Evolutionary conservation across 139 green algal genomes (phyloP).

Genomic region (Yamagishiella unicocca): DNA sequence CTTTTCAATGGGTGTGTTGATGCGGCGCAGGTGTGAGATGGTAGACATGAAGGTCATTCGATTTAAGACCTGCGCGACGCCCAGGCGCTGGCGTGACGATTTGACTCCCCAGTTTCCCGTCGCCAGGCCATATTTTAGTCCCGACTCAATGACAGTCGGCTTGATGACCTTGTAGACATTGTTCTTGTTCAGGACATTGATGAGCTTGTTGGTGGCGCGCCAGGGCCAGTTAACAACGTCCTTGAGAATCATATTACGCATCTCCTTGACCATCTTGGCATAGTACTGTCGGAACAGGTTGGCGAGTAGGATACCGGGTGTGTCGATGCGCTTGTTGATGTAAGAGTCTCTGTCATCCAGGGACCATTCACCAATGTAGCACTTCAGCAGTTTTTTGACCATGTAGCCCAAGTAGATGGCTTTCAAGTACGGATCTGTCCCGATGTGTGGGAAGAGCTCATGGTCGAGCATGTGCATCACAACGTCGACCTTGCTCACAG

Average conservation of each 20-base stretch:
- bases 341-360: slow-evolving; percentile 75
- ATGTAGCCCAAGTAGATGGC: slow-evolving; percentile 49
- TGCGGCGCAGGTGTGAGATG: slow-evolving; percentile 70
- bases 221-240: background rate
- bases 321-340: slow-evolving; percentile 76
- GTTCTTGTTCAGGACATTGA: slow-evolving; percentile 52
- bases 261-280: slow-evolving; percentile 72
- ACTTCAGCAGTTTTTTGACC: slow-evolving; percentile 12
- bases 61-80: slow-evolving; percentile 67
- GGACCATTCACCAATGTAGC: background rate
- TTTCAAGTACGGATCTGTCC: background rate
- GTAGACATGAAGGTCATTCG: slow-evolving; percentile 71
- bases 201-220: background rate
- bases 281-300: slow-evolving; percentile 55
- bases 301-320: background rate
- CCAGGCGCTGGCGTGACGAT: background rate
- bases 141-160: slow-evolving; percentile 68
- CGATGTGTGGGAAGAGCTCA: slow-evolving; percentile 53
- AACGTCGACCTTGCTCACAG: too few species aligned
- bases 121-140: slow-evolving; percentile 75
- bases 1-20: slow-evolving; percentile 75
- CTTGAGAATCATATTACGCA: slow-evolving; percentile 49
- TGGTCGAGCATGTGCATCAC: slow-evolving; percentile 40
- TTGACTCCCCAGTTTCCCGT: slow-evolving; percentile 79
- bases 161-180: slow-evolving; percentile 69